Evolutionary conservation across 2,329 filamentous ascomycete genomes (phyloP).

Genomic region (Botrytis tulipae): DNA sequence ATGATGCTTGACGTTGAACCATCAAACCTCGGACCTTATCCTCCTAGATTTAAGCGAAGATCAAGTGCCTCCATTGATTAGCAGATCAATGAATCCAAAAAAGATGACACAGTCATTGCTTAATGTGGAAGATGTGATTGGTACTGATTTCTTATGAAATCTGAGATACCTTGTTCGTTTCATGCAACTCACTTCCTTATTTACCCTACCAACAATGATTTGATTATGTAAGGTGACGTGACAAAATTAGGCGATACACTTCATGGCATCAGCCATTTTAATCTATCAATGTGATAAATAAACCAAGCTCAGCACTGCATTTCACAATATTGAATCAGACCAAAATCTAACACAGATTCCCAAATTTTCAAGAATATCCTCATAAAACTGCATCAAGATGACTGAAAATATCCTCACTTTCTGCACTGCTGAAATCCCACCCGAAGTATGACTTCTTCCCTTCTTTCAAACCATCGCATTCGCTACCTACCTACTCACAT

Average conservation of each 20-base stretch:
- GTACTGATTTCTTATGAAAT: background rate
- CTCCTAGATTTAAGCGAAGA: slow-evolving; percentile 2
- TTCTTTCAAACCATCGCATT: background rate
- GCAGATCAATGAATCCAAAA: background rate
- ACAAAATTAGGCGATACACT: background rate
- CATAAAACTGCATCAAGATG: background rate
- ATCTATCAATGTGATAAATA: background rate
- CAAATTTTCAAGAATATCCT: background rate
- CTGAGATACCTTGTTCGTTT: background rate
- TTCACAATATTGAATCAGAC: background rate
- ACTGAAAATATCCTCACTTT: background rate
- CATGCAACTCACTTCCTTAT: background rate
- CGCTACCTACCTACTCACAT: background rate
- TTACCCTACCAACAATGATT: background rate
- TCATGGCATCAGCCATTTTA: background rate
- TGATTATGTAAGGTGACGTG: slow-evolving; percentile 9
- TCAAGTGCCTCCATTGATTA: background rate
- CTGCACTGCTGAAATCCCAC: background rate
- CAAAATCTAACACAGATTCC: no score
- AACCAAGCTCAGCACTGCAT: background rate
- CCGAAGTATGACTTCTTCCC: background rate
- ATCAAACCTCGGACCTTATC: background rate
- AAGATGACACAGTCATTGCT: background rate
- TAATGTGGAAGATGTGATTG: background rate
- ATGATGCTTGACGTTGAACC: no score